Evolutionary conservation across 129 eudicot species (phyloP).

Genomic region (Centaurea solstitialis): DNA sequence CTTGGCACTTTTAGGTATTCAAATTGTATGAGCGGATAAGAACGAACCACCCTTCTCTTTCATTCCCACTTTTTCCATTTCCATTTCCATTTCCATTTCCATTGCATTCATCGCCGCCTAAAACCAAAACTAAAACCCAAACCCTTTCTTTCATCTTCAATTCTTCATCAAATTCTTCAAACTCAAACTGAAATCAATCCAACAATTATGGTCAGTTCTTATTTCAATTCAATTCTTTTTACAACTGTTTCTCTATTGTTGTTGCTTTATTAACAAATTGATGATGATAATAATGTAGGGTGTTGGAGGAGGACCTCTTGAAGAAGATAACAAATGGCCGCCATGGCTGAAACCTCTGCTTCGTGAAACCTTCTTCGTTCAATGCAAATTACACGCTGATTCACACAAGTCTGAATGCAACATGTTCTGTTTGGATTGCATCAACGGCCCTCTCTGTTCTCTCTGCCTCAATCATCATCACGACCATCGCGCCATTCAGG

Average conservation of each 20-base stretch:
- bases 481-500: constrained; percentile 93
- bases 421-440: constrained; percentile 88
- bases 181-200: constrained; percentile 48
- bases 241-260: neutral
- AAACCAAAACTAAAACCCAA: neutral
- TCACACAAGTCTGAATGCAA: constrained; percentile 94
- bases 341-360: constrained; percentile 83
- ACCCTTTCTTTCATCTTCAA: constrained; percentile 29
- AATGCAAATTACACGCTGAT: constrained; percentile 80
- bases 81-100: no score
- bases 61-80: constrained; percentile 19
- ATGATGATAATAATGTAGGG: constrained; percentile 37
- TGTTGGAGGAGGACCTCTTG: constrained; percentile 66
- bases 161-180: constrained; percentile 14
- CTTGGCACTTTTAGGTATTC: constrained; percentile 35
- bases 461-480: constrained; percentile 68
- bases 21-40: constrained; percentile 49
- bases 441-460: constrained; percentile 78
- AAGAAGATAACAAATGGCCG: constrained; percentile 82
- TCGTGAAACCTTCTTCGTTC: constrained; percentile 70
- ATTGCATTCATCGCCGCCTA: constrained; percentile 37
- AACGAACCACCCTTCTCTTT: constrained; percentile 46
- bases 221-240: neutral
- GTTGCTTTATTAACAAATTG: no score
- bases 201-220: constrained; percentile 54